Percentiles rank a stretch among this genome's conserved stretches.
phyloP scores from a whole-genome alignment of 1,284 basidiomycete genomes.

The Prillingera fragicola region DNA sequence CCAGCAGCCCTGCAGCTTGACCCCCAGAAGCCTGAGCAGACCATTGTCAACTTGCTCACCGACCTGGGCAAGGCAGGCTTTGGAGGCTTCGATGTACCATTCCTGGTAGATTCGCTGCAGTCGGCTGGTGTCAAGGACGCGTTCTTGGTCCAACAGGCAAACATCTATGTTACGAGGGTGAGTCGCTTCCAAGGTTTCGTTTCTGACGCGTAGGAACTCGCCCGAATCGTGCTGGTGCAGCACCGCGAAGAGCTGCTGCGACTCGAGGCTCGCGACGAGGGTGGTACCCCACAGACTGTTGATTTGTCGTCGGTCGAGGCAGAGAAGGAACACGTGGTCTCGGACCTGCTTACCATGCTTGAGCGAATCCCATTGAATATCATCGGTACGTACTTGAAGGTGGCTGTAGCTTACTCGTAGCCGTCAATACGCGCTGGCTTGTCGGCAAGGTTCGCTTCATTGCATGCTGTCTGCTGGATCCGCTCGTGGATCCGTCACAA shows the following conservation, averaged over 20 bases:
- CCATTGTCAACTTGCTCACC: too few species aligned
- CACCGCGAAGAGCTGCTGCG: conserved; percentile 71
- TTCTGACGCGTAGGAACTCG: too few species aligned
- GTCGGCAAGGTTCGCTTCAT: conserved; percentile 86
- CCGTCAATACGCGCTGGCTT: conserved; percentile 65
- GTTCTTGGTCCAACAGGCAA: conserved; percentile 82
- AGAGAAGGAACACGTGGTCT: conserved; percentile 20
- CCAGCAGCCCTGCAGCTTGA: conserved; percentile 28
- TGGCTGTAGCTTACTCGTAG: conserved; percentile 12
- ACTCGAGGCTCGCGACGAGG: conserved; percentile 55
- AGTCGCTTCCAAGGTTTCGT: too few species aligned
- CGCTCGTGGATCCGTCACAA: conserved; percentile 49
- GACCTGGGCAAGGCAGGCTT: too few species aligned
- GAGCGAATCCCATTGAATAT: conserved; percentile 84
- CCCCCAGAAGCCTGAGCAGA: conserved; percentile 1
- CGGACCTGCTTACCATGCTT: conserved; percentile 68
- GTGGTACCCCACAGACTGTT: background rate
- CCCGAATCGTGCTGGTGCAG: conserved; percentile 78
- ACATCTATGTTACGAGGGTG: conserved; percentile 77
- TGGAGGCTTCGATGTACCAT: too few species aligned
- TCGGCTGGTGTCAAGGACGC: conserved; percentile 66
- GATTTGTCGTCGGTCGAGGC: conserved; percentile 18
- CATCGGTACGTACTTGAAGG: conserved; percentile 56
- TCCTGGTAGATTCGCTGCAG: background rate
- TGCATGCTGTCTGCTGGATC: conserved; percentile 74